A percentile compares a stretch with the other conserved stretches of the same genome.
These are phyloP conservation scores for Crotalaria pallida DNA, from an alignment of 306 rosid genomes.

Conservation along the genomic window DNA sequence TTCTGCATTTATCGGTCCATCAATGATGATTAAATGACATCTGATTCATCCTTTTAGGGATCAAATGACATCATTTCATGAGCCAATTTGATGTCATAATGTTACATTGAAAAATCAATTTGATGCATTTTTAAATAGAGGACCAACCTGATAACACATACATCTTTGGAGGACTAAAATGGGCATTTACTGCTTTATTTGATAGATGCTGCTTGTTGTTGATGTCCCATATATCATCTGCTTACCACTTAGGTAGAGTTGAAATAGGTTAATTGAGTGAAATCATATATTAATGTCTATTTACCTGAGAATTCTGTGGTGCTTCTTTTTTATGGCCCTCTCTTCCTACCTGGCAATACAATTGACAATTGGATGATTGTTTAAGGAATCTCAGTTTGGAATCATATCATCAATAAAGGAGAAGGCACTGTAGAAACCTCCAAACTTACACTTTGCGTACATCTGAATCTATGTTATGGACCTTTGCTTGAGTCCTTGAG, in stretches of 20 bases:
- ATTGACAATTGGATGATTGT: background rate
- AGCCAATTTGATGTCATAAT: background rate
- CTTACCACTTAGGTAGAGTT: conserved; percentile 10
- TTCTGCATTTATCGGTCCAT: background rate
- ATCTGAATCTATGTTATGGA: background rate
- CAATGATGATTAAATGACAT: background rate
- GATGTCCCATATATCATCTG: background rate
- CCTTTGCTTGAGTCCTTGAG: background rate
- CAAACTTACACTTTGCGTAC: background rate
- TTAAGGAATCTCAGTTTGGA: background rate
- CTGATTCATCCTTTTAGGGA: background rate
- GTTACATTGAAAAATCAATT: background rate
- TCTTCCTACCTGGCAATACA: background rate
- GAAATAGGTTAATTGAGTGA: conserved; percentile 11
- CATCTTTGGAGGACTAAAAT: background rate
- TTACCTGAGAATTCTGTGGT: background rate
- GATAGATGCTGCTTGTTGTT: background rate
- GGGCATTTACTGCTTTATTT: background rate
- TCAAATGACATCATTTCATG: background rate
- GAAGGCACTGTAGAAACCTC: background rate
- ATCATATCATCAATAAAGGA: background rate
- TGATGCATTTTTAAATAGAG: background rate
- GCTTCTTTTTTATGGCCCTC: background rate
- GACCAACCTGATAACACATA: background rate
- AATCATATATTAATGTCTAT: conserved; percentile 1